Base-by-base conservation (phyloP, 305 asterid species). In the Solanum hybrid region DNA sequence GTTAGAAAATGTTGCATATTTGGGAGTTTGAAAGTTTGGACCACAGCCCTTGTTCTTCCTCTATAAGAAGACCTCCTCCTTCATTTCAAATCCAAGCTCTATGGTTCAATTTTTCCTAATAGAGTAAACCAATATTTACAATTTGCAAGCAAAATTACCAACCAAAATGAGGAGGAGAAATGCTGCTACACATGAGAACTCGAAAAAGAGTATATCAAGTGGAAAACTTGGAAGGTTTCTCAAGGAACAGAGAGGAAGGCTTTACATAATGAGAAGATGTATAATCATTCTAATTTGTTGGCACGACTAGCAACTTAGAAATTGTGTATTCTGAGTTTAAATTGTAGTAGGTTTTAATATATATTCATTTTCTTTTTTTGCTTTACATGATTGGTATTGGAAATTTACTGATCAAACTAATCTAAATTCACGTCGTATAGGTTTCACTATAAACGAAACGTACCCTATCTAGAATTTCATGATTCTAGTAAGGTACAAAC, bases 151-250 rank as follows among this genome's bases (percentile, higher is more conserved):
- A 64, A 64, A 61, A 64, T 64, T 64, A 64, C 28, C 5, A 13
- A 77, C 28, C 12, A 39, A 77, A 61, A 79, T 75, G 88, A 90
- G 90, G 74, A 92, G 81, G 24, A 91, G 69, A 40, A 46, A 76
- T 28, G 87, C 31, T 22, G 31, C 89, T 69, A 57, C 14, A 29
- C 88, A 86, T 64, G 73, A 64, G 73, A 64, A 64, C 4, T 64
- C 73, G 28, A 22, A 64, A 22, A 22, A 64, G 73, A 64, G 73
- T 5, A 64, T 22, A 64, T 64, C 73, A 64, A 64, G 73, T 64
- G 73, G 73, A 64, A 64, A 64, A 64, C 28, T 64, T 64, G 73
- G 73, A 64, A 8, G 28, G 73, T 64, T 64, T 64, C 73, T 64
- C 73, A 64, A 22, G 12, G 73, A 64, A 64, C 73, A 22, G 28